Conservation (phyloP, 106 monocot genomes). For the Xerophyta viscosa region DNA sequence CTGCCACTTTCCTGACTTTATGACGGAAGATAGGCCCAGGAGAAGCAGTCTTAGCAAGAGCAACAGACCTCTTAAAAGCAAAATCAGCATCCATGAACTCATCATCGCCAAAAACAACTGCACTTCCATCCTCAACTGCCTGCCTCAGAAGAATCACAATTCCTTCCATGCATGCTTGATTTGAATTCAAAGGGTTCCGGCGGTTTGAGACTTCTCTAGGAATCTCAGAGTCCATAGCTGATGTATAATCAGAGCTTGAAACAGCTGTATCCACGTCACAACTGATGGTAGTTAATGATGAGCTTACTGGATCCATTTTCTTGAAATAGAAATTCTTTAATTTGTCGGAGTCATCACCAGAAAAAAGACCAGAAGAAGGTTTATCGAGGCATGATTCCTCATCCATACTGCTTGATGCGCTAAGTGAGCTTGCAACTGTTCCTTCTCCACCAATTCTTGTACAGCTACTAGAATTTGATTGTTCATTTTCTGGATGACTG, state of each 20-base stretch:
- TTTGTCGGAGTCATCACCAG: background rate
- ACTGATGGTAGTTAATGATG: background rate
- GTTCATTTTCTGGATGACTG: background rate
- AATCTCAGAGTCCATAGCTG: background rate
- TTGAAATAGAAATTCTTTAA: slow-evolving; percentile 1
- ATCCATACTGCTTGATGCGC: background rate
- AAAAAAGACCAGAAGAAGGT: background rate
- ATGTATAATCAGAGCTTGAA: background rate
- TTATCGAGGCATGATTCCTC: slow-evolving; percentile 3
- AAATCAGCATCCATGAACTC: slow-evolving; percentile 53
- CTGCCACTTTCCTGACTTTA: slow-evolving; percentile 21
- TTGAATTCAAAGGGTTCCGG: background rate
- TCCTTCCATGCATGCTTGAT: slow-evolving; percentile 33
- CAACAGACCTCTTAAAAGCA: slow-evolving; percentile 50
- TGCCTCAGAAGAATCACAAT: slow-evolving; percentile 49
- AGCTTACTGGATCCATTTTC: slow-evolving; percentile 1
- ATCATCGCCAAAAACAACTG: slow-evolving; percentile 38
- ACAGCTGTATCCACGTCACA: background rate
- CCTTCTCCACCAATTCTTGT: background rate
- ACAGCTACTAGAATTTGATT: background rate
- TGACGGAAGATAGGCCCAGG: slow-evolving; percentile 40
- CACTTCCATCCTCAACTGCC: slow-evolving; percentile 69
- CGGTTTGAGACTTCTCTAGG: slow-evolving; percentile 1
- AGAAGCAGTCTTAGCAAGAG: slow-evolving; percentile 67
- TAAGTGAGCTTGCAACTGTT: background rate